Percentiles rank a stretch among this genome's conserved stretches.
phyloP scores from a whole-genome alignment of 169 alveolate species.

The Plasmodium relictum region DNA sequence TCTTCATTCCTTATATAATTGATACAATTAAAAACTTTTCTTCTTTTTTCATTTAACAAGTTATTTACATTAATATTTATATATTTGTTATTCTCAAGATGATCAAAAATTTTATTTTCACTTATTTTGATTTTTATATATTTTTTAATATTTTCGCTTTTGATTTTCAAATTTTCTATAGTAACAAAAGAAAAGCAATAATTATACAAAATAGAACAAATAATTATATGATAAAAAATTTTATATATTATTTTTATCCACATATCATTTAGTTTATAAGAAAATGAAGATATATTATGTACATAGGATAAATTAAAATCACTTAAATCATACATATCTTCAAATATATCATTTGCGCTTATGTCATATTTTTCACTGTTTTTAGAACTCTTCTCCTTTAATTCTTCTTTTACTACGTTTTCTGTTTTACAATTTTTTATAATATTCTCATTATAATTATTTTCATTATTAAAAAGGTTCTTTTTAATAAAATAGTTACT shows the following conservation, averaged over 20 bases:
- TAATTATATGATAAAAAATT: constrained; percentile 52
- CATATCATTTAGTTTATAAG: constrained; percentile 41
- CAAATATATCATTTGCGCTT: constrained; percentile 19
- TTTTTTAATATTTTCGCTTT: neutral
- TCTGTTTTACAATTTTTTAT: neutral
- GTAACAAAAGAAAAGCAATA: constrained; percentile 16
- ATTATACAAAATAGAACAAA: constrained; percentile 49
- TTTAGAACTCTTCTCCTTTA: neutral
- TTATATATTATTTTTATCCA: constrained; percentile 62
- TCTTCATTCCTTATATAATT: constrained; percentile 43
- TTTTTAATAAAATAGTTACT: neutral
- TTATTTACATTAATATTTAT: neutral
- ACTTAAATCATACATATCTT: constrained; percentile 50
- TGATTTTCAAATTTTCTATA: neutral
- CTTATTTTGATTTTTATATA: neutral
- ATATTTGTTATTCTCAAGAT: neutral
- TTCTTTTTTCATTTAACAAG: constrained; percentile 25
- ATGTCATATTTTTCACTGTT: neutral
- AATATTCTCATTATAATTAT: neutral
- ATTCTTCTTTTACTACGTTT: neutral
- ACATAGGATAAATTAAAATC: constrained; percentile 2
- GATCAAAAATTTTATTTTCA: neutral
- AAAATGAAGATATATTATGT: neutral
- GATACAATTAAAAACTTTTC: constrained; percentile 18
- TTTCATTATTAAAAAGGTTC: neutral